Evolutionary conservation across 768 basidiomycete species (phyloP), one percentile per base, ranked within the genome.

Genomic region (Kwoniella shandongensis): DNA sequence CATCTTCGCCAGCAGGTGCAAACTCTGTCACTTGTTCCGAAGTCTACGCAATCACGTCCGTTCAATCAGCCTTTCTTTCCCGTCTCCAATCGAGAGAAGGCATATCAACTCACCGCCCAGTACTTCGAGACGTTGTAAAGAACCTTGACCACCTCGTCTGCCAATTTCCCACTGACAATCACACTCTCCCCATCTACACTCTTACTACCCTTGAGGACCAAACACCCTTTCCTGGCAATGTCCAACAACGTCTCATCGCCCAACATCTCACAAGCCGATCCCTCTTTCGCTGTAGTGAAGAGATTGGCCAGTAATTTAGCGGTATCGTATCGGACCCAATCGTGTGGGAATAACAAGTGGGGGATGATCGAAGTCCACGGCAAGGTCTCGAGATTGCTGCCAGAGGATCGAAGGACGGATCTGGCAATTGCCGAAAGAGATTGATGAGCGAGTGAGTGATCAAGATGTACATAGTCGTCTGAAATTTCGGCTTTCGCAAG

Each of bases 41-140:
- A 8, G n/a, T 17, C 40, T 42, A n/a, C n/a, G 40, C 7, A 23
- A 7, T 7, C n/a, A n/a, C 8, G 40, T 23, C n/a, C 40, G n/a
- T 42, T 23, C 40, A 42, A 12, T 27, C 35, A 6, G 23, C 15
- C n/a, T 22, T 17, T 20, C 23, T 7, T 22, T 46, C 44, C 25
- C n/a, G 23, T 7, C 25, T 20, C 4, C 10, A 46, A 26, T 7
- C 20, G 54, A 65, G 23, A 69, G 51, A 17, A 6, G 32, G 32
- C 32, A 6, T 6, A 81, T 12, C 1, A 13, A 69, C 72, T 69
- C 32, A 76, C 74, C 26, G 67, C 66, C 75, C 75, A 94, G 74
- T 86, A 87, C 76, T 89, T 92, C 22, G 89, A 90, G n/a, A 94
- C 79, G 70, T 88, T 92, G 68, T 93, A 91, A 23, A 98, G 75